Conservation (phyloP, 371 early-diverging fungal species). For the Zopfochytrium polystomum region DNA sequence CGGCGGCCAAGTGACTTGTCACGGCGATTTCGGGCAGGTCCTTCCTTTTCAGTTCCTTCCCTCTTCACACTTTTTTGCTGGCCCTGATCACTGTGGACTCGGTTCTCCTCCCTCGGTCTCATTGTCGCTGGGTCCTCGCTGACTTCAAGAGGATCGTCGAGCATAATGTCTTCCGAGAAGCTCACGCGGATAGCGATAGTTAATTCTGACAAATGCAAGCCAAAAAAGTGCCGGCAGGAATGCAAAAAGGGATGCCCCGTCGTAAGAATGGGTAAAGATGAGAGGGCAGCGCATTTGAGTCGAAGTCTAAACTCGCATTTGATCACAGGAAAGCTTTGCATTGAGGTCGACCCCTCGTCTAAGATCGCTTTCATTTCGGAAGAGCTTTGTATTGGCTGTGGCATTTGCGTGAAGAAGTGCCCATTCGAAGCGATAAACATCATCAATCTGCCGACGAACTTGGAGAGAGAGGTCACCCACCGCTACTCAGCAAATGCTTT, state of each 20-base stretch:
- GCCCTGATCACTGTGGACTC: too few relatives aligned
- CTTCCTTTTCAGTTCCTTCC: too few relatives aligned
- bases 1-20: too few relatives aligned
- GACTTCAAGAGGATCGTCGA: too few relatives aligned
- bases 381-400: conserved; percentile 98
- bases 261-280: conserved; percentile 75
- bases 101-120: too few relatives aligned
- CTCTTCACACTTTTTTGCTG: too few relatives aligned
- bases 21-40: too few relatives aligned
- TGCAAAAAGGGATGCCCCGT: conserved; percentile 91
- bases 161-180: too few relatives aligned
- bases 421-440: conserved; percentile 98
- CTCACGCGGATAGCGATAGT: conserved; percentile 83
- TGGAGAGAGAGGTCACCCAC: conserved; percentile 95
- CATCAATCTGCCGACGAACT: conserved; percentile 98
- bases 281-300: conserved; percentile 35
- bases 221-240: conserved; percentile 98
- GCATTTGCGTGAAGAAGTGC: conserved; percentile 99
- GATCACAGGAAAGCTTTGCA: conserved; percentile 90
- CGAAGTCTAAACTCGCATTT: not conserved
- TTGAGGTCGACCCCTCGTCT: conserved; percentile 79
- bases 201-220: conserved; percentile 96
- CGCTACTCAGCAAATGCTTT: conserved; percentile 98
- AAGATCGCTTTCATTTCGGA: conserved; percentile 95
- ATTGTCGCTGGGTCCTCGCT: too few relatives aligned